Evolutionary conservation across 2,329 filamentous ascomycete genomes (phyloP).

Genomic region (Paraphoma chrysanthemicola): DNA sequence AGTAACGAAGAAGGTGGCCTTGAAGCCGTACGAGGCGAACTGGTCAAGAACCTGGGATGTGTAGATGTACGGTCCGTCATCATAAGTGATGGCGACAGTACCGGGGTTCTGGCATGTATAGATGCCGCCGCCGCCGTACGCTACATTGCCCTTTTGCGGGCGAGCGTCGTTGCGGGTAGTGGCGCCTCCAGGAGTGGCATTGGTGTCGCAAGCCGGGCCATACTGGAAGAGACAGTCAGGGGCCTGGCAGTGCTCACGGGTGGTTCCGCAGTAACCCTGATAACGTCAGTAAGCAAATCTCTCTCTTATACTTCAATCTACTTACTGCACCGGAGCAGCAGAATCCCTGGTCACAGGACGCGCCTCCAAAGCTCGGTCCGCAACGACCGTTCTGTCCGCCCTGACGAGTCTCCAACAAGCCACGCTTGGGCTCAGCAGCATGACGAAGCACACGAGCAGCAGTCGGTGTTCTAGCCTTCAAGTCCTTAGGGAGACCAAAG

Average conservation of each 20-base stretch:
- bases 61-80: constrained; percentile 70
- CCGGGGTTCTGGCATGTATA: constrained; percentile 61
- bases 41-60: constrained; percentile 68
- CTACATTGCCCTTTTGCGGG: constrained; percentile 60
- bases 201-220: constrained; percentile 66
- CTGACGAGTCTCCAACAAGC: constrained; percentile 40
- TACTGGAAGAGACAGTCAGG: constrained; percentile 68
- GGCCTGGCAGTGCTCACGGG: constrained; percentile 62
- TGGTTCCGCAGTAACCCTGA: constrained; percentile 60
- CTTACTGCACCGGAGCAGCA: constrained; percentile 46
- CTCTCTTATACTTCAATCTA: neutral
- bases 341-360: constrained; percentile 41
- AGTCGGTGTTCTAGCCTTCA: constrained; percentile 35
- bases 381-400: constrained; percentile 44
- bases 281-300: neutral
- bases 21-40: constrained; percentile 62
- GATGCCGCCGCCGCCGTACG: constrained; percentile 64
- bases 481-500: constrained; percentile 40
- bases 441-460: constrained; percentile 31
- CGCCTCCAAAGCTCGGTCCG: constrained; percentile 35
- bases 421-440: constrained; percentile 14
- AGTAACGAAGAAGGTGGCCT: constrained; percentile 72
- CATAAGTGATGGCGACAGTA: constrained; percentile 71
- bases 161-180: constrained; percentile 62
- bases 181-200: constrained; percentile 59